phyloP scores from a whole-genome alignment of 306 rosid genomes.

The Vigna nakashimae region DNA sequence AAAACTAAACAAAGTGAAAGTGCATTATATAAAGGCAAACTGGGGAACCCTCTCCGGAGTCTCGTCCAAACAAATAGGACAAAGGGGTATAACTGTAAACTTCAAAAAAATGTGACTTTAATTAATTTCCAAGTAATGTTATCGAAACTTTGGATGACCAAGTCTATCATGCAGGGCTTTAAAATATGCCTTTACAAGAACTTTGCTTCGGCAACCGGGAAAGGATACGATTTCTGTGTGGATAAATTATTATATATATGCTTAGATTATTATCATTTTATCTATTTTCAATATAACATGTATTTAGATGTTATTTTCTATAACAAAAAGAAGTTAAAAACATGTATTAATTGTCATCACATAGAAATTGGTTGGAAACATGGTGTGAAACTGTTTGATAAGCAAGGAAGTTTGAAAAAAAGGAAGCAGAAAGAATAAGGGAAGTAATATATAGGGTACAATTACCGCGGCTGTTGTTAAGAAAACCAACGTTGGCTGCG shows the following conservation, averaged over 20 bases:
- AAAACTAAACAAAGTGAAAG: neutral
- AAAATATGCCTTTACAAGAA: slow-evolving; percentile 1
- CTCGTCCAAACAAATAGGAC: slow-evolving; percentile 16
- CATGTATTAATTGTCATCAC: too few relatives aligned
- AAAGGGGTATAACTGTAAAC: slow-evolving; percentile 18
- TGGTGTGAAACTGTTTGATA: neutral
- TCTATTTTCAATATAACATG: neutral
- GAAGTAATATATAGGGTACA: neutral
- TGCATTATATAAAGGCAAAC: neutral
- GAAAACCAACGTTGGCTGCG: slow-evolving; percentile 31
- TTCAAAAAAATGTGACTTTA: slow-evolving; percentile 25
- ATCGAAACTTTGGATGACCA: slow-evolving; percentile 1
- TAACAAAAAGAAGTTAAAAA: too few relatives aligned
- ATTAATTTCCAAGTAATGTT: slow-evolving; percentile 1
- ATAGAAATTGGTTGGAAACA: neutral
- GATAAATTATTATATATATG: neutral
- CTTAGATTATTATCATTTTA: neutral
- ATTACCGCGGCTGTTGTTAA: slow-evolving; percentile 26
- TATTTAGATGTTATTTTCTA: neutral
- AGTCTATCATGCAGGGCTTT: neutral
- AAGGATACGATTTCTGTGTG: neutral
- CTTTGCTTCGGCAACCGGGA: slow-evolving; percentile 16
- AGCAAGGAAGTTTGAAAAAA: neutral
- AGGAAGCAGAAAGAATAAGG: neutral
- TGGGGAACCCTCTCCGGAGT: neutral